These are phyloP conservation scores for Angomonas ambiguus DNA, from an alignment of 208 protist species.

Conservation along the genomic window DNA sequence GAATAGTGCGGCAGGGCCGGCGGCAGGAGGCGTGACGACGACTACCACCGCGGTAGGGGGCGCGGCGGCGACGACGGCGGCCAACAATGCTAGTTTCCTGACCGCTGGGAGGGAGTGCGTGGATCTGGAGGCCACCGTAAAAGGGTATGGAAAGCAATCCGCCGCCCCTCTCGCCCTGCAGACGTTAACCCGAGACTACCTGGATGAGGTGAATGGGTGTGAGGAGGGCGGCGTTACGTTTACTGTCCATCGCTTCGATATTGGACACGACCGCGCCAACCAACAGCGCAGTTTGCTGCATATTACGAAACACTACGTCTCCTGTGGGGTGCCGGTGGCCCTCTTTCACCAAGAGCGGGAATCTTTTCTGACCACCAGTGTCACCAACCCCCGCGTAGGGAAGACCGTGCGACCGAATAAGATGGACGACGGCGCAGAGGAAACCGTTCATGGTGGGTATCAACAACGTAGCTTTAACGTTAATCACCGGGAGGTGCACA, in stretches of 20 bases:
- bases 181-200: conserved; percentile 30
- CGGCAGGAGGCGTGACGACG: neutral
- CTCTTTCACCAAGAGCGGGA: conserved; percentile 67
- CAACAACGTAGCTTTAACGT: neutral
- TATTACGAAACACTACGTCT: conserved; percentile 38
- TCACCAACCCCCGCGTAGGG: conserved; percentile 22
- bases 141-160: neutral
- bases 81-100: neutral
- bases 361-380: conserved; percentile 56
- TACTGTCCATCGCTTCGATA: conserved; percentile 65
- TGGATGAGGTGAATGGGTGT: conserved; percentile 71
- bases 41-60: neutral
- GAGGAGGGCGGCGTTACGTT: conserved; percentile 65
- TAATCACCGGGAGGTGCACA: conserved; percentile 8
- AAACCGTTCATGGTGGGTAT: neutral
- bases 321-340: conserved; percentile 42
- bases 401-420: conserved; percentile 3
- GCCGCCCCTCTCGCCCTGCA: conserved; percentile 17
- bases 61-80: neutral
- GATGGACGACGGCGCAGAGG: conserved; percentile 21
- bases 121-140: conserved; percentile 4
- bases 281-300: conserved; percentile 47
- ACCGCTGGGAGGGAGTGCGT: neutral
- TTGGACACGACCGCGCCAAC: conserved; percentile 43
- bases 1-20: neutral